Conservation (phyloP, 164 flowering plant genomes). For the Umbilicus rupestris region DNA sequence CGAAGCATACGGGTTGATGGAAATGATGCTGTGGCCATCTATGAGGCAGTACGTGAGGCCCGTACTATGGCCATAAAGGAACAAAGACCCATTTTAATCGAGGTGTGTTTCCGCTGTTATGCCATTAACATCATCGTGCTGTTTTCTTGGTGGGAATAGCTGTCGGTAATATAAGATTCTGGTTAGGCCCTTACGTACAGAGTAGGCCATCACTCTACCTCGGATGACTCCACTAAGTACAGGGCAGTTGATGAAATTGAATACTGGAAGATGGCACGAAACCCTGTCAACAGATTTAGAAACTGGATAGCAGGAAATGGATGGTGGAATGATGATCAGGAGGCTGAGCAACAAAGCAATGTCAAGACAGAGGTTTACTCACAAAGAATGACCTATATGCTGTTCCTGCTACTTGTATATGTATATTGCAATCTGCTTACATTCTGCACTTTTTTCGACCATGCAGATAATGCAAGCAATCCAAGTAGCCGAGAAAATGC, state of each 20-base stretch:
- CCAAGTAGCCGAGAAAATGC: conserved; percentile 48
- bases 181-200: conserved; percentile 54
- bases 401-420: neutral
- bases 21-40: conserved; percentile 62
- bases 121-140: neutral
- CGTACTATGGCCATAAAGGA: conserved; percentile 52
- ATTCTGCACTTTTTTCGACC: neutral
- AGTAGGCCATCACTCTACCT: conserved; percentile 64
- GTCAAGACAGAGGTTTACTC: conserved; percentile 35
- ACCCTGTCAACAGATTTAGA: conserved; percentile 38
- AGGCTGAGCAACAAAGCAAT: conserved; percentile 33
- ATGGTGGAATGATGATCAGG: conserved; percentile 52
- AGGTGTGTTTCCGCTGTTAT: conserved; percentile 25
- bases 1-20: conserved; percentile 60
- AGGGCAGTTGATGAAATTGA: conserved; percentile 47
- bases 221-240: conserved; percentile 72
- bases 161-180: neutral
- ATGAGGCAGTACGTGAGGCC: conserved; percentile 38
- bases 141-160: neutral
- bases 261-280: conserved; percentile 39
- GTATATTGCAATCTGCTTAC: neutral
- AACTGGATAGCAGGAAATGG: conserved; percentile 49
- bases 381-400: neutral
- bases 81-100: conserved; percentile 44
- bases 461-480: conserved; percentile 47